Percentiles rank a stretch among this genome's conserved stretches.
phyloP scores from a whole-genome alignment of 306 rosid genomes.

The Acacia crassicarpa region DNA sequence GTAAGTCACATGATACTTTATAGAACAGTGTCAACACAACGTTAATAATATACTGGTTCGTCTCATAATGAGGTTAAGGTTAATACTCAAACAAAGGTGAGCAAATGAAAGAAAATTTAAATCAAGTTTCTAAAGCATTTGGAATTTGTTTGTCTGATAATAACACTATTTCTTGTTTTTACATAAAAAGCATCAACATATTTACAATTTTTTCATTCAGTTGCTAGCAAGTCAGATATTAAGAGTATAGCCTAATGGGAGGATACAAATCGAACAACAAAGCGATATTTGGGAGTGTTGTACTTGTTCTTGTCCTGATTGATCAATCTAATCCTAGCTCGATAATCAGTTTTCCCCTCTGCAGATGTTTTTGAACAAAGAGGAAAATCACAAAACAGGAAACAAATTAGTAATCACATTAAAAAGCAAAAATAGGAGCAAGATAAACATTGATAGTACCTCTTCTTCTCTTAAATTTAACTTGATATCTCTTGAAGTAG shows the following conservation, averaged over 20 bases:
- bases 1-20: neutral
- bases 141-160: neutral
- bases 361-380: conserved; percentile 10
- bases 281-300: conserved; percentile 83
- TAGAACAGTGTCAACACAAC: neutral
- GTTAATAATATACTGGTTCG: neutral
- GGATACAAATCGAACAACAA: conserved; percentile 91
- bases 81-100: neutral
- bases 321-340: conserved; percentile 85
- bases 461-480: conserved; percentile 54
- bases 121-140: neutral
- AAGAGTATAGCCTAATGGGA: neutral
- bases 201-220: neutral
- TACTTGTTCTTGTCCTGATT: conserved; percentile 93
- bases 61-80: neutral
- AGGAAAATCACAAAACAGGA: neutral
- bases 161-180: neutral
- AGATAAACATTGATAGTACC: neutral
- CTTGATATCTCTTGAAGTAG: conserved; percentile 50
- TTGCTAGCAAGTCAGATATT: neutral
- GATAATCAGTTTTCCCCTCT: conserved; percentile 93
- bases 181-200: neutral
- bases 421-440: neutral
- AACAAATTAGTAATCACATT: neutral
- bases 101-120: neutral